Evolutionary conservation across 1,284 basidiomycete genomes (phyloP).

Genomic region (Ceratobasidium sp.): DNA sequence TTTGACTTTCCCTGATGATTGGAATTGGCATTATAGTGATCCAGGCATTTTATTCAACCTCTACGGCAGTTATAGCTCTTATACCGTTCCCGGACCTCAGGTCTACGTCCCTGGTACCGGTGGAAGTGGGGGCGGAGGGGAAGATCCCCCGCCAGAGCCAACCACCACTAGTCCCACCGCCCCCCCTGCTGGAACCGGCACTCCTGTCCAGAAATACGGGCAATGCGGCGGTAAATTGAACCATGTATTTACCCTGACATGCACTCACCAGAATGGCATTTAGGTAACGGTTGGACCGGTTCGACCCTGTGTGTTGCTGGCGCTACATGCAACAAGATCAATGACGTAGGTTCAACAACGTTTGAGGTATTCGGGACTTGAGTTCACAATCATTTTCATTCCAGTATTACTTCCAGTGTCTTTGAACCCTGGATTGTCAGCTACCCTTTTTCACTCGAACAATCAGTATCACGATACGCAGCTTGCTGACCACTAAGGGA

Average conservation of each 20-base stretch:
- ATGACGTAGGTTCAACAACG: conserved; percentile 32
- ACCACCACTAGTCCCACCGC: conserved; percentile 25
- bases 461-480: no score
- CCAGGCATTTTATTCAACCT: conserved; percentile 53
- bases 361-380: no score
- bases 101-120: neutral
- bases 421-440: no score
- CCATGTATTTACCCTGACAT: neutral
- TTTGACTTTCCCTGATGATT: neutral
- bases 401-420: no score
- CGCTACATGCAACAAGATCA: conserved; percentile 36
- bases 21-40: conserved; percentile 20
- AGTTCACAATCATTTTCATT: no score
- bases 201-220: conserved; percentile 25
- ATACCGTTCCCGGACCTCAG: conserved; percentile 25
- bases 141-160: no score
- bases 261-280: no score
- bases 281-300: conserved; percentile 42
- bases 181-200: neutral
- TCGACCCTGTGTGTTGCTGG: conserved; percentile 39
- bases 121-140: no score
- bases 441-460: no score
- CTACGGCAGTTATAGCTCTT: conserved; percentile 54
- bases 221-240: conserved; percentile 25
- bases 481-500: no score